phyloP scores from a whole-genome alignment of 495 filamentous ascomycete species.

The Penicillium antarcticum region DNA sequence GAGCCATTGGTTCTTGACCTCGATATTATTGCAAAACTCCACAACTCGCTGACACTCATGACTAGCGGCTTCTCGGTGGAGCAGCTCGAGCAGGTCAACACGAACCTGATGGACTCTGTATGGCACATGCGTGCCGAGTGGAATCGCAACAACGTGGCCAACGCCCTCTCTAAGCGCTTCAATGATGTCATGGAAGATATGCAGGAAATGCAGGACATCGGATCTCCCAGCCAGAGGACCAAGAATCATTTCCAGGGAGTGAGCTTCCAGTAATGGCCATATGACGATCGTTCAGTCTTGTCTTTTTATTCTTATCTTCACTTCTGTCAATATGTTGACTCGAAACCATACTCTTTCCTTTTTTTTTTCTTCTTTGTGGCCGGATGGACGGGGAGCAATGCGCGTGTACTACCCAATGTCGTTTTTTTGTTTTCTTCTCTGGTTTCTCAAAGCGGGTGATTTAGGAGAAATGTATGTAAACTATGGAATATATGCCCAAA shows the following conservation, averaged over 20 bases:
- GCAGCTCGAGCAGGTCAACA: constrained; percentile 90
- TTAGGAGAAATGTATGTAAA: constrained; percentile 6
- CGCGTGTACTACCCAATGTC: not conserved
- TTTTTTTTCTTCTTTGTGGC: constrained; percentile 5
- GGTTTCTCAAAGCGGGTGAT: not conserved
- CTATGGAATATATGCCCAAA: not conserved
- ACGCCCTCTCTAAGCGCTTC: constrained; percentile 61
- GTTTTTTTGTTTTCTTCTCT: not conserved
- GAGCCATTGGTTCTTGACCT: constrained; percentile 55
- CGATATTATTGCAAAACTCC: constrained; percentile 49
- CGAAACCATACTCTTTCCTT: constrained; percentile 5
- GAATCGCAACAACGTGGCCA: constrained; percentile 71
- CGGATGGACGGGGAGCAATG: constrained; percentile 7
- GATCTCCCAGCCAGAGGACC: constrained; percentile 39
- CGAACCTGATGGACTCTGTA: constrained; percentile 83
- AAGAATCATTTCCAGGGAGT: constrained; percentile 30
- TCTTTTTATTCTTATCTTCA: constrained; percentile 7
- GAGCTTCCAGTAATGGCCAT: constrained; percentile 14
- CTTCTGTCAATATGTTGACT: constrained; percentile 10
- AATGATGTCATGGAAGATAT: constrained; percentile 83
- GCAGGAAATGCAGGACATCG: constrained; percentile 59
- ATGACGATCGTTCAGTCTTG: not conserved
- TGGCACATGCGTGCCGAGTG: constrained; percentile 77
- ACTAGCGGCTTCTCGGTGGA: constrained; percentile 84
- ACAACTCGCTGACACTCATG: constrained; percentile 54